phyloP scores from a whole-genome alignment of 106 monocot species.

The Agapanthus africanus region DNA sequence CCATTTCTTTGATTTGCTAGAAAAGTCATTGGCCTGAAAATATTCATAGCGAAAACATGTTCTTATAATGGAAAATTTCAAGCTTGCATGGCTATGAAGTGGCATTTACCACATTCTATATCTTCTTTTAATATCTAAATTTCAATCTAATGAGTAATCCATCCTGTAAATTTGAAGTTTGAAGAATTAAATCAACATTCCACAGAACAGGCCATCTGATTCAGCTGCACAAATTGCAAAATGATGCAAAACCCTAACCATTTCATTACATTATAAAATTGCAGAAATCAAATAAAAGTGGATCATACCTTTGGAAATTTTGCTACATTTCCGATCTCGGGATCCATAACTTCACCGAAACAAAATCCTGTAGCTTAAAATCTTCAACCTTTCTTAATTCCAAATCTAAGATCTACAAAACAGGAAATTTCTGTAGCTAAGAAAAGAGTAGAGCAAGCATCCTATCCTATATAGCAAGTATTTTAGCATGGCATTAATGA shows the following conservation, averaged over 20 bases:
- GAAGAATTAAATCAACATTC: not conserved
- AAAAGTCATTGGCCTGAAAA: not conserved
- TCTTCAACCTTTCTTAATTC: not conserved
- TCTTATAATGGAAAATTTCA: too few relatives aligned
- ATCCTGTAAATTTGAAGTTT: not conserved
- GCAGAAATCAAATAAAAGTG: not conserved
- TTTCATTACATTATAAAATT: not conserved
- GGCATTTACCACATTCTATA: too few relatives aligned
- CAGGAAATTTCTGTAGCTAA: not conserved
- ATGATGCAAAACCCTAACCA: too few relatives aligned
- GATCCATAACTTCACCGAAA: not conserved
- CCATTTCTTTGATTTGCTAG: not conserved
- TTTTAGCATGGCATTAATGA: not conserved
- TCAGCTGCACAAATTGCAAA: not conserved
- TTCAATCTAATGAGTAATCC: too few relatives aligned
- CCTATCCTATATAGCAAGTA: not conserved
- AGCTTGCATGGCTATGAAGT: too few relatives aligned
- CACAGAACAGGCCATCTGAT: not conserved
- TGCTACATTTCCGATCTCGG: not conserved
- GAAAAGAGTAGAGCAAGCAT: not conserved
- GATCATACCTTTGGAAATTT: slow-evolving; percentile 14
- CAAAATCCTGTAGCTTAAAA: not conserved
- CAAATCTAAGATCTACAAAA: not conserved
- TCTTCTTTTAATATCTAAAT: too few relatives aligned
- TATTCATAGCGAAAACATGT: too few relatives aligned